Evolutionary conservation across 2,329 filamentous ascomycete genomes (phyloP).

Genomic region (Nemania diffusa): DNA sequence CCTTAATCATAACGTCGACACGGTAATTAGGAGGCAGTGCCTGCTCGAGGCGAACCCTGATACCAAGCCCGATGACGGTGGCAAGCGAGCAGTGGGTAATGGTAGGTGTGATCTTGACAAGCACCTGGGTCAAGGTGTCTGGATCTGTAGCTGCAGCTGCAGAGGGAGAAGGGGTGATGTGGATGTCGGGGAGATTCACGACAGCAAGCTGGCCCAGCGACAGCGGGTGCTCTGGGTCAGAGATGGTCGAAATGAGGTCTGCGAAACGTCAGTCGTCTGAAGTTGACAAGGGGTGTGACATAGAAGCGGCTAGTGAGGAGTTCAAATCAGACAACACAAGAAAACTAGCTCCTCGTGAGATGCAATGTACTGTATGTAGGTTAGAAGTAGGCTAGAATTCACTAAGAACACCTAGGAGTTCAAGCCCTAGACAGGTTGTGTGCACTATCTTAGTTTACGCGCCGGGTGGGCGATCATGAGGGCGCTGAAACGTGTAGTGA

Average conservation of each 20-base stretch:
- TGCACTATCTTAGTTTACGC: background rate
- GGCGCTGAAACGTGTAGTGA: slow-evolving; percentile 27
- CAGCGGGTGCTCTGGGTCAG: slow-evolving; percentile 94
- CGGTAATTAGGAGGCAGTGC: slow-evolving; percentile 91
- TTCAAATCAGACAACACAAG: background rate
- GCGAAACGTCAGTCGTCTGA: slow-evolving; percentile 42
- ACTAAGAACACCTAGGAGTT: slow-evolving; percentile 10
- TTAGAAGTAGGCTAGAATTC: background rate
- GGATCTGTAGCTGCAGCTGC: slow-evolving; percentile 61
- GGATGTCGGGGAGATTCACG: slow-evolving; percentile 94
- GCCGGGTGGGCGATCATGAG: slow-evolving; percentile 8
- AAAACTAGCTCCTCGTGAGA: background rate
- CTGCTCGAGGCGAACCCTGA: slow-evolving; percentile 90
- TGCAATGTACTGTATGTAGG: background rate
- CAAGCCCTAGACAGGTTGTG: background rate
- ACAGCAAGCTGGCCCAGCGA: slow-evolving; percentile 93
- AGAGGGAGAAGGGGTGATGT: slow-evolving; percentile 75
- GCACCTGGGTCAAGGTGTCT: slow-evolving; percentile 74
- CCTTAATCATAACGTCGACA: slow-evolving; percentile 92
- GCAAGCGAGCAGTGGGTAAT: slow-evolving; percentile 97
- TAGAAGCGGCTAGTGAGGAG: background rate
- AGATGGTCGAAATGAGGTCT: slow-evolving; percentile 96
- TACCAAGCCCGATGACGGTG: slow-evolving; percentile 93
- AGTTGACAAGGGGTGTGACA: slow-evolving; percentile 8
- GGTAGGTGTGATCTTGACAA: slow-evolving; percentile 92